A percentile compares a stretch with the other conserved stretches of the same genome.
phyloP scores from a whole-genome alignment of 2,329 filamentous ascomycete genomes.

The Myriosclerotinia duriaeana region DNA sequence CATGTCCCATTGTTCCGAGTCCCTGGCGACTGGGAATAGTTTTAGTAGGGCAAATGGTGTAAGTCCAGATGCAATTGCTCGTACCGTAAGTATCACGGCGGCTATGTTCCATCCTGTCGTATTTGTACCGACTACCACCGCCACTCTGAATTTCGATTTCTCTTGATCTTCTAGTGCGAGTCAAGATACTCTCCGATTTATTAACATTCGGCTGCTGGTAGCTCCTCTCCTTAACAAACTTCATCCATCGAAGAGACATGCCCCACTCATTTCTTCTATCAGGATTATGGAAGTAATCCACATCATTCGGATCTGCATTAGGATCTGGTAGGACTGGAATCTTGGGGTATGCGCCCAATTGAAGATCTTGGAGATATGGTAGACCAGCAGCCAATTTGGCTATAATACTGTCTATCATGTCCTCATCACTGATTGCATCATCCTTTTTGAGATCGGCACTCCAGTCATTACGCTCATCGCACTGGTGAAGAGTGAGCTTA shows the following conservation, averaged over 20 bases:
- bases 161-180: neutral
- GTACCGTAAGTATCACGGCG: neutral
- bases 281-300: too few relatives aligned
- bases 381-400: neutral
- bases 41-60: neutral
- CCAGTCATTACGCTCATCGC: neutral
- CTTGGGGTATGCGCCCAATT: neutral
- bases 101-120: neutral
- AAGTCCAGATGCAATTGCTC: neutral
- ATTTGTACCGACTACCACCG: neutral
- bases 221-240: neutral
- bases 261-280: neutral
- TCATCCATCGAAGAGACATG: neutral
- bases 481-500: conserved; percentile 8
- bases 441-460: neutral
- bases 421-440: neutral
- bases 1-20: too few relatives aligned
- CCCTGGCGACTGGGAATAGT: neutral
- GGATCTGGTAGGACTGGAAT: neutral
- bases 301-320: too few relatives aligned
- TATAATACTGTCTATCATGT: neutral
- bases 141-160: neutral
- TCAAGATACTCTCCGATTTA: neutral
- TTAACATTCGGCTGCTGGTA: neutral
- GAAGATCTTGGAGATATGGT: neutral